These are phyloP conservation scores for Colletotrichum aenigma DNA, from an alignment of 2,329 filamentous ascomycete species.

Conservation along the genomic window DNA sequence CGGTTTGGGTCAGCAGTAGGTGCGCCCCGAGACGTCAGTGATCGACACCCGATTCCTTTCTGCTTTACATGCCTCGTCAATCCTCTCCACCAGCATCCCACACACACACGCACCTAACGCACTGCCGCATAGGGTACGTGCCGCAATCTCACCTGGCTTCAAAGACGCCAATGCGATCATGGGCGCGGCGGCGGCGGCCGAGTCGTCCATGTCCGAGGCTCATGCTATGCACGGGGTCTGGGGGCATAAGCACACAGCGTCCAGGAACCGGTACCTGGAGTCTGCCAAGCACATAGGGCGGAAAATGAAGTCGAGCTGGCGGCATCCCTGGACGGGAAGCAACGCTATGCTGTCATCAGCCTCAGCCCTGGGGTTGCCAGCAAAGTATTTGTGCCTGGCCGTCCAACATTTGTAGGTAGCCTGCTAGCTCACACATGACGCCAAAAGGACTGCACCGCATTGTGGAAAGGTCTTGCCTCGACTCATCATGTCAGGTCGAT, in stretches of 20 bases:
- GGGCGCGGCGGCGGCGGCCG: neutral
- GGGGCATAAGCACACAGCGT: neutral
- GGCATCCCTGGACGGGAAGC: constrained; percentile 14
- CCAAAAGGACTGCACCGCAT: neutral
- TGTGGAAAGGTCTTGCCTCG: neutral
- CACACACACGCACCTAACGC: neutral
- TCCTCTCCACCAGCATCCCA: neutral
- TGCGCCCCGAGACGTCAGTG: neutral
- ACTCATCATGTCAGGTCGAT: neutral
- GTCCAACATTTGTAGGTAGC: neutral
- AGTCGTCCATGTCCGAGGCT: neutral
- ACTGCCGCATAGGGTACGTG: neutral
- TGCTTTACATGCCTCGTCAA: neutral
- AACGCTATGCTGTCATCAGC: constrained; percentile 15
- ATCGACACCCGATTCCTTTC: neutral
- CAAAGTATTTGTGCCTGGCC: neutral
- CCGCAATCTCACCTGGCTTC: neutral
- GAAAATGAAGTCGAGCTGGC: neutral
- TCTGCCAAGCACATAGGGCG: constrained; percentile 8
- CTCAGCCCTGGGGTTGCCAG: constrained; percentile 10
- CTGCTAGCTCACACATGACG: neutral
- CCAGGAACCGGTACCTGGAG: constrained; percentile 7
- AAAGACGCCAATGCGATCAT: neutral
- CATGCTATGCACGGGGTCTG: neutral
- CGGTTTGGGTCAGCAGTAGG: neutral